Evolutionary conservation across 768 basidiomycete genomes (phyloP).

Genomic region (Favolaschia claudopus): DNA sequence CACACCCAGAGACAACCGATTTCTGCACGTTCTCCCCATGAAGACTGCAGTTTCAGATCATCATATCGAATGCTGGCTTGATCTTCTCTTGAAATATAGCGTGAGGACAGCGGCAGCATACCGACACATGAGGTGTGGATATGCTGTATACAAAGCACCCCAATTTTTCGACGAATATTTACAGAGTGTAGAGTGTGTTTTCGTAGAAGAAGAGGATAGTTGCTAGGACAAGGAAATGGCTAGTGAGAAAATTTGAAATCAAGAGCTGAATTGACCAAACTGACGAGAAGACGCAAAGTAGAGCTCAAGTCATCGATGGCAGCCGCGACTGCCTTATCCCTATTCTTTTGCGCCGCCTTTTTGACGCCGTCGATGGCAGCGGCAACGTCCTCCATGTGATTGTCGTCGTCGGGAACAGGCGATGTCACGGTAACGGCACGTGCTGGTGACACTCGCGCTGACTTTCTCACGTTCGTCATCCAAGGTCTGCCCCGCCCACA

Average conservation of each 20-base stretch:
- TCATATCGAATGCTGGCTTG: background rate
- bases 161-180: background rate
- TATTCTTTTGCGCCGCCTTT: conserved; percentile 5
- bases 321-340: background rate
- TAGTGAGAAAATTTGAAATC: no score
- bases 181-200: background rate
- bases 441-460: no score
- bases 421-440: no score
- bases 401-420: no score
- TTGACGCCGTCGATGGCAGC: conserved; percentile 2
- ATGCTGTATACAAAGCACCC: conserved; percentile 5
- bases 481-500: no score
- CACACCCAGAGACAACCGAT: conserved; percentile 12
- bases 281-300: conserved; percentile 2
- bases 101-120: conserved; percentile 14
- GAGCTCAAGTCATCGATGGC: background rate
- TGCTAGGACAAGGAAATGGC: background rate
- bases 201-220: conserved; percentile 5
- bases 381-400: background rate
- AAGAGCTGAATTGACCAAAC: no score
- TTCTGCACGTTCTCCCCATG: conserved; percentile 24
- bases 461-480: no score
- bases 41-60: background rate
- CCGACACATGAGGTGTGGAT: conserved; percentile 1
- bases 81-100: conserved; percentile 16